Conservation (phyloP, 1,284 basidiomycete species). For the Ceratobasidium sp. region DNA sequence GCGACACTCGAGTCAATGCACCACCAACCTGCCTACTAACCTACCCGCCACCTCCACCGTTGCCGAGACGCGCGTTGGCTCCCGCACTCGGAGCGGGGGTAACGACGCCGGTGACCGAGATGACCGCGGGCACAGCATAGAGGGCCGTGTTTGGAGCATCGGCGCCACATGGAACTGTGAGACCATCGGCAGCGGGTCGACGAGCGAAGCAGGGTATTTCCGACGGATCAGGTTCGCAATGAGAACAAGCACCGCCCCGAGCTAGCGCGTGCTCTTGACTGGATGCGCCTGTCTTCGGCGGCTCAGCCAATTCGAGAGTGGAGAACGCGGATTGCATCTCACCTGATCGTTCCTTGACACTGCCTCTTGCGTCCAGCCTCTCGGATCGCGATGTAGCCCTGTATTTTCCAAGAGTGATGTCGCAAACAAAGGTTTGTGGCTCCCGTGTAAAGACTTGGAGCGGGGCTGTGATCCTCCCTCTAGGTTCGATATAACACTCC, state of each 20-base stretch:
- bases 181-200: conserved; percentile 21
- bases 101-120: conserved; percentile 15
- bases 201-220: conserved; percentile 9
- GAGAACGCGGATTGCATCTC: conserved; percentile 17
- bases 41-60: background rate
- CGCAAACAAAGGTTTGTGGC: conserved; percentile 40
- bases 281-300: background rate
- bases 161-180: conserved; percentile 35
- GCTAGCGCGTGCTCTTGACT: conserved; percentile 4
- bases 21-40: background rate
- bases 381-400: conserved; percentile 27
- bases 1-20: no score
- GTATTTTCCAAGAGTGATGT: conserved; percentile 26
- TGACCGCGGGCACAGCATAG: conserved; percentile 30
- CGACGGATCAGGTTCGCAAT: conserved; percentile 40
- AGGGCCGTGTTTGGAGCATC: conserved; percentile 23
- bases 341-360: conserved; percentile 39
- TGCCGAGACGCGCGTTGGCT: background rate
- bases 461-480: conserved; percentile 39
- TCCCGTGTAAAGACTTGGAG: conserved; percentile 25
- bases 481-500: conserved; percentile 22
- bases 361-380: conserved; percentile 11
- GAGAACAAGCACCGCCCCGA: conserved; percentile 22
- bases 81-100: background rate
- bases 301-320: conserved; percentile 9